These are phyloP conservation scores for Candida taoyuanica DNA, from an alignment of 805 yeast species.

Conservation along the genomic window DNA sequence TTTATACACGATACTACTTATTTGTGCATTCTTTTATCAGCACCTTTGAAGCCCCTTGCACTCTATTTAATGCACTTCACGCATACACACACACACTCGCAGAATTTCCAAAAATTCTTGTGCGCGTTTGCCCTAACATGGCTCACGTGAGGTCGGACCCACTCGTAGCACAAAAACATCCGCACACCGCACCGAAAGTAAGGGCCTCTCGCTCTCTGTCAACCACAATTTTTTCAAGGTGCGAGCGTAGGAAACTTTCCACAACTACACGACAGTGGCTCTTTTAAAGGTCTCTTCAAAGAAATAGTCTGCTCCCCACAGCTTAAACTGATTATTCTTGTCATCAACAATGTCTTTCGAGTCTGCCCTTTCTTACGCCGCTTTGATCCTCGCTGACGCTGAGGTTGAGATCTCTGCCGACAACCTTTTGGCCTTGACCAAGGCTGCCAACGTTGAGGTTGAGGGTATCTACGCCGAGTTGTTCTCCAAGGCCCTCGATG, in stretches of 20 bases:
- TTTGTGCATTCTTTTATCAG: too few species aligned
- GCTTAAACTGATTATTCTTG: conserved; percentile 32
- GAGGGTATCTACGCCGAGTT: conserved; percentile 84
- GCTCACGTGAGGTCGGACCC: conserved; percentile 5
- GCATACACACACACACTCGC: too few species aligned
- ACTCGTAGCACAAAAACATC: conserved; percentile 2
- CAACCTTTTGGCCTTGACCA: conserved; percentile 71
- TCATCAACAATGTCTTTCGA: conserved; percentile 56
- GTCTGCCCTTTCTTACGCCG: conserved; percentile 87
- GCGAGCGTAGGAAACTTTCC: conserved; percentile 7
- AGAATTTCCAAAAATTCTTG: too few species aligned
- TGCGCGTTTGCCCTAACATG: conserved; percentile 4
- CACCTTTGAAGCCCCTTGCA: too few species aligned
- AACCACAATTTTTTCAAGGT: conserved; percentile 10
- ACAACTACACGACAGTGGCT: neutral
- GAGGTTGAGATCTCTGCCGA: conserved; percentile 83
- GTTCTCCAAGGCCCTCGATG: conserved; percentile 83
- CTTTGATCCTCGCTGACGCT: conserved; percentile 90
- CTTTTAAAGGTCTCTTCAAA: conserved; percentile 11
- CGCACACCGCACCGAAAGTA: conserved; percentile 6
- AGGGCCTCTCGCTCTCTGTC: neutral
- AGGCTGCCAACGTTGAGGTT: conserved; percentile 80
- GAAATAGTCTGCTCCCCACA: conserved; percentile 29
- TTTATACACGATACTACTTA: too few species aligned
- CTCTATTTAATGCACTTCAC: too few species aligned